A percentile compares a stretch with the other conserved stretches of the same genome.
phyloP scores from a whole-genome alignment of 257 asterid species.

The Solanum chilense region DNA sequence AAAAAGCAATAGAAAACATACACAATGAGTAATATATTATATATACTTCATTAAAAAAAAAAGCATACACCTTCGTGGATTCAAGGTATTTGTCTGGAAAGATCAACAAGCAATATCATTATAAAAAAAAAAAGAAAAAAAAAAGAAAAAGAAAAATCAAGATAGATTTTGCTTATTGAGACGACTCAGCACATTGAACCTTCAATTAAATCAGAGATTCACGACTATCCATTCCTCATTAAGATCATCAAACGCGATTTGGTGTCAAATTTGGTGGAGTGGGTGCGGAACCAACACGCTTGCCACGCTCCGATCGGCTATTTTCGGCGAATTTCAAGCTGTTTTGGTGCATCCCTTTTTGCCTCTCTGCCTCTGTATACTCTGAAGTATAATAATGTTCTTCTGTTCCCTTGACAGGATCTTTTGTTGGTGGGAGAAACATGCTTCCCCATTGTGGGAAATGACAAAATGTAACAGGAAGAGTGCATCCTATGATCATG shows the following conservation, averaged over 20 bases:
- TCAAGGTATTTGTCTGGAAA: background rate
- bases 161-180: background rate
- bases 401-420: conserved; percentile 8
- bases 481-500: conserved; percentile 40
- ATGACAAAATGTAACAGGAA: conserved; percentile 25
- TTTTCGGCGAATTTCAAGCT: conserved; percentile 59
- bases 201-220: background rate
- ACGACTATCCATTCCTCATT: background rate
- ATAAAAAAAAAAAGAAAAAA: too few species aligned
- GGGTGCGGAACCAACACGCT: conserved; percentile 22
- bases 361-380: conserved; percentile 20
- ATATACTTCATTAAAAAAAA: background rate
- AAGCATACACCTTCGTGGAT: background rate
- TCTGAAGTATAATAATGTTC: conserved; percentile 26
- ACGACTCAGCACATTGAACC: background rate
- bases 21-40: background rate
- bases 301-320: conserved; percentile 44
- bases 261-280: conserved; percentile 30
- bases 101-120: background rate
- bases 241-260: conserved; percentile 1
- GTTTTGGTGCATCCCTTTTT: conserved; percentile 40
- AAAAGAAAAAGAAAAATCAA: background rate
- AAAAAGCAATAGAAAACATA: background rate
- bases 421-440: conserved; percentile 23
- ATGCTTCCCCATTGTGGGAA: conserved; percentile 55